Evolutionary conservation across 192 early-diverging fungal species (phyloP).

Genomic region (Coemansia sp.): DNA sequence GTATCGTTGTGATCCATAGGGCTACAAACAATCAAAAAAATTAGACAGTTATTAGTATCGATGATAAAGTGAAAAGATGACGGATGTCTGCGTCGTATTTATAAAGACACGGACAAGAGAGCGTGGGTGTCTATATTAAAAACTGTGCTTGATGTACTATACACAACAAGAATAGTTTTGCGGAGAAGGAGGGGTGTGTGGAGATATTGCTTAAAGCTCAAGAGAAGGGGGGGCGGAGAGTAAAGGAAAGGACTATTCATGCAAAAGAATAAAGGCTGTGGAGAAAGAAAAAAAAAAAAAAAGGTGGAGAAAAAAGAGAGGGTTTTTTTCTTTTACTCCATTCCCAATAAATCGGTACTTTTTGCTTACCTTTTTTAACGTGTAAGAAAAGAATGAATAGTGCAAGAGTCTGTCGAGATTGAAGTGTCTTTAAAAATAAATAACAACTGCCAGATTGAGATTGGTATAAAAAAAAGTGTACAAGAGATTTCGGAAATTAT

Average conservation of each 20-base stretch:
- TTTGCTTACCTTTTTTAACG: not conserved
- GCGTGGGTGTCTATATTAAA: not conserved
- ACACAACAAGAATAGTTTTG: not conserved
- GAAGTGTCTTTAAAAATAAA: not conserved
- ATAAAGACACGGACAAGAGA: too few species aligned
- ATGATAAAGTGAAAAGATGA: not conserved
- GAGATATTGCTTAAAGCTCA: not conserved
- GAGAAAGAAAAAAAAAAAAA: not conserved
- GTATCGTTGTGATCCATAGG: not conserved
- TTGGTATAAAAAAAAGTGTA: not conserved
- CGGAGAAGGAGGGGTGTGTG: not conserved
- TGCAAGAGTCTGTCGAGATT: not conserved
- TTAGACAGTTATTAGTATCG: not conserved
- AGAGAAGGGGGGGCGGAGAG: not conserved
- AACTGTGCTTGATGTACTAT: not conserved
- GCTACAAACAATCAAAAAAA: not conserved
- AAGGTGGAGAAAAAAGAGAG: not conserved
- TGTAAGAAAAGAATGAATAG: not conserved
- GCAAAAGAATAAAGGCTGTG: not conserved
- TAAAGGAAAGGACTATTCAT: not conserved
- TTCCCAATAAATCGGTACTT: not conserved
- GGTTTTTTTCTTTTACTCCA: not conserved
- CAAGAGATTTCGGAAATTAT: not conserved
- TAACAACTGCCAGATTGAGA: not conserved
- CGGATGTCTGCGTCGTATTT: not conserved